Conservation (phyloP, 306 rosid species). For the Prunus fruticosa region DNA sequence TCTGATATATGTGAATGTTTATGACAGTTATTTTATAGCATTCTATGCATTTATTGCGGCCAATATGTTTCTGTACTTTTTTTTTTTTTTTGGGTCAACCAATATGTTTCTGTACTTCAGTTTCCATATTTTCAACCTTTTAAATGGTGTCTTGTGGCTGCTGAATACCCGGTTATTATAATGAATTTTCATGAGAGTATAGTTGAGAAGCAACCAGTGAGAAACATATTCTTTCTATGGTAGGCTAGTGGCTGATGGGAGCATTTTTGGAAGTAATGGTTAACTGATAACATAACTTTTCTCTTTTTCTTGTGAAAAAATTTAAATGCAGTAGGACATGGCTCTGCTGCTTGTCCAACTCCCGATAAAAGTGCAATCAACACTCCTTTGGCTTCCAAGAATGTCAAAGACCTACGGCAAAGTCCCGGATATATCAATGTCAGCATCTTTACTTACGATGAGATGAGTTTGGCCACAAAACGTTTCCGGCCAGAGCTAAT, state of each 20-base stretch:
- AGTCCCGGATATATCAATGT: slow-evolving; percentile 66
- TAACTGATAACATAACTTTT: neutral
- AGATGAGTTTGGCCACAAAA: slow-evolving; percentile 72
- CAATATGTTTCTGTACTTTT: neutral
- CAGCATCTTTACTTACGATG: slow-evolving; percentile 63
- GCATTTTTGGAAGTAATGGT: neutral
- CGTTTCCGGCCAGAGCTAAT: slow-evolving; percentile 80
- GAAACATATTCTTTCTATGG: neutral
- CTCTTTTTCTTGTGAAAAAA: neutral
- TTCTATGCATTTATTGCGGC: neutral
- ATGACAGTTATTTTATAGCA: neutral
- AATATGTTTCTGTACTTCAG: neutral
- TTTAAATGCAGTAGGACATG: slow-evolving; percentile 39
- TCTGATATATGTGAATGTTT: neutral
- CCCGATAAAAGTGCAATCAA: slow-evolving; percentile 14
- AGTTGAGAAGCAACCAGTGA: neutral
- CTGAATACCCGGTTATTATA: neutral
- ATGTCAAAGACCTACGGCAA: slow-evolving; percentile 74
- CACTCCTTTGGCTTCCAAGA: slow-evolving; percentile 42
- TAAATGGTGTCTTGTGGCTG: neutral
- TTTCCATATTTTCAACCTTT: neutral
- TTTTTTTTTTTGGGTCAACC: no score
- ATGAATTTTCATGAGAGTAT: neutral
- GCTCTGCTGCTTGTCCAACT: slow-evolving; percentile 20
- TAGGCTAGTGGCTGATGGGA: neutral